A percentile compares a stretch with the other conserved stretches of the same genome.
These are phyloP conservation scores for Ophiostoma novo-ulmi DNA, from an alignment of 2,329 filamentous ascomycete species.

Conservation along the genomic window DNA sequence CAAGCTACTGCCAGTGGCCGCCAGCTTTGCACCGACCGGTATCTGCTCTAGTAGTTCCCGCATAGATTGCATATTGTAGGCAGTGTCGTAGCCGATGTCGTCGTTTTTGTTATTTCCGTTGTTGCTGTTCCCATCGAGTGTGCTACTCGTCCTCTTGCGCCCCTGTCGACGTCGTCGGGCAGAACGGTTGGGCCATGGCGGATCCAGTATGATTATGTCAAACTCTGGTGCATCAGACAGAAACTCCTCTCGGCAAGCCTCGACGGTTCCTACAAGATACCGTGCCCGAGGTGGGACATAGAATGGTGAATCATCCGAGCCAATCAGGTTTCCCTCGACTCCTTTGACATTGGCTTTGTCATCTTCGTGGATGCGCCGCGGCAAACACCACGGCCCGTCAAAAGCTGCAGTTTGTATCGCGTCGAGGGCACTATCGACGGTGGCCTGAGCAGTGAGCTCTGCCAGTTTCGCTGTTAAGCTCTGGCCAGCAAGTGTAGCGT, in stretches of 20 bases:
- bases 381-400: slow-evolving; percentile 44
- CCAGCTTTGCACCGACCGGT: slow-evolving; percentile 52
- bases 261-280: slow-evolving; percentile 48
- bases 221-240: slow-evolving; percentile 47
- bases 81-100: slow-evolving; percentile 39
- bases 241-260: slow-evolving; percentile 40
- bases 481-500: slow-evolving; percentile 25
- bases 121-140: background rate
- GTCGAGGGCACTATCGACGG: slow-evolving; percentile 42
- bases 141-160: slow-evolving; percentile 41
- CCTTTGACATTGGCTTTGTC: slow-evolving; percentile 7
- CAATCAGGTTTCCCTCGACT: background rate
- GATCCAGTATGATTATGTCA: slow-evolving; percentile 66
- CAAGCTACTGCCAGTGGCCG: slow-evolving; percentile 47
- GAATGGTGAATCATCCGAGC: slow-evolving; percentile 6
- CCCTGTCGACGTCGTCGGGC: slow-evolving; percentile 41
- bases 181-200: slow-evolving; percentile 77
- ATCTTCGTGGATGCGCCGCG: slow-evolving; percentile 31
- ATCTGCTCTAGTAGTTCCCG: slow-evolving; percentile 47
- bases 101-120: background rate
- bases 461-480: slow-evolving; percentile 47
- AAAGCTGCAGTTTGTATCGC: slow-evolving; percentile 34
- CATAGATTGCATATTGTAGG: slow-evolving; percentile 44
- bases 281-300: slow-evolving; percentile 41
- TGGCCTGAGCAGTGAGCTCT: slow-evolving; percentile 49